Percentiles rank a stretch among this genome's conserved stretches.
These are phyloP conservation scores for Eragrostis nindensis DNA, from an alignment of 176 grass and related monocot species.

Conservation along the genomic window DNA sequence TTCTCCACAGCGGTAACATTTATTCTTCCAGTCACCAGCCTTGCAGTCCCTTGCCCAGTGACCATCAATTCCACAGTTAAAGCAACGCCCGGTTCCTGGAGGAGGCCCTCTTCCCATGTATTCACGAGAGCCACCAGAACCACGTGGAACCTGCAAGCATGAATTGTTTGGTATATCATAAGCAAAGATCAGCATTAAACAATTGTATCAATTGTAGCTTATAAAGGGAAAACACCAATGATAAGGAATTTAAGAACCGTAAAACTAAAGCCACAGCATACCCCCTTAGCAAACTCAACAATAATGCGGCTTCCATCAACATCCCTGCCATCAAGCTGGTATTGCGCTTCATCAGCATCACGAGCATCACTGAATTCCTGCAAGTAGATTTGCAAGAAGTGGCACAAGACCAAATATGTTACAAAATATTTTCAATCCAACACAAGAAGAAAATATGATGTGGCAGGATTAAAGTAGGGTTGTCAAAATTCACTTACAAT, in stretches of 20 bases:
- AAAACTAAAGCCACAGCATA: conserved; percentile 36
- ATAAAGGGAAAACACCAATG: neutral
- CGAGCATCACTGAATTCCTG: conserved; percentile 93
- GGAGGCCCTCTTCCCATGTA: conserved; percentile 84
- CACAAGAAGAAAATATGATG: neutral
- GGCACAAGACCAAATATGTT: conserved; percentile 1
- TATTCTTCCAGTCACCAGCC: conserved; percentile 99
- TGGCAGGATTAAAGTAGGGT: neutral
- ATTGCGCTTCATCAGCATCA: conserved; percentile 94
- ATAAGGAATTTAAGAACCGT: neutral
- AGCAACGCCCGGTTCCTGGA: conserved; percentile 91
- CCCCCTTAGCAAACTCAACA: conserved; percentile 97
- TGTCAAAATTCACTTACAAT: conserved; percentile 66
- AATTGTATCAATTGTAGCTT: neutral
- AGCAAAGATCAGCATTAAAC: neutral
- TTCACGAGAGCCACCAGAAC: conserved; percentile 76
- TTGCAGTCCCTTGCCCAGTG: conserved; percentile 99
- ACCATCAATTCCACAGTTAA: conserved; percentile 97
- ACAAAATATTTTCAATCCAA: conserved; percentile 14
- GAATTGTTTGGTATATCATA: neutral
- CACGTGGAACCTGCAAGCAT: conserved; percentile 63
- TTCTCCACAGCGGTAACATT: conserved; percentile 97
- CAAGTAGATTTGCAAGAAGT: conserved; percentile 11
- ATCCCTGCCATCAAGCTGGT: conserved; percentile 88
- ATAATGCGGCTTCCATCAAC: conserved; percentile 91